phyloP scores from a whole-genome alignment of 106 monocot species.

The Dendrobium officinale region DNA sequence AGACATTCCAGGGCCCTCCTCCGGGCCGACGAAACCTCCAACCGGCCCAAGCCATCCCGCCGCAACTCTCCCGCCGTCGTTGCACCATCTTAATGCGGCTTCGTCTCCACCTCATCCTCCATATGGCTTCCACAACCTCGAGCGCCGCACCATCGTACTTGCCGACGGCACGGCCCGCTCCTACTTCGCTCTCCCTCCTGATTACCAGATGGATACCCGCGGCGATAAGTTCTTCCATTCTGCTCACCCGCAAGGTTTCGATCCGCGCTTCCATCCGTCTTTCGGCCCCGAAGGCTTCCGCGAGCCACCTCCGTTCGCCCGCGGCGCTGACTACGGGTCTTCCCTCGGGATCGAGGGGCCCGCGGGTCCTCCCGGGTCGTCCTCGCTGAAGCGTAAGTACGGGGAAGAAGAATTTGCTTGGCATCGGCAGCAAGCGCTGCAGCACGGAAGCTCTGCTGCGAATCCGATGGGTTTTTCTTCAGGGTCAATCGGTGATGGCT shows the following conservation, averaged over 20 bases:
- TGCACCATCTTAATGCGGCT: neutral
- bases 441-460: constrained; percentile 29
- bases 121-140: constrained; percentile 62
- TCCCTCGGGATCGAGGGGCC: constrained; percentile 13
- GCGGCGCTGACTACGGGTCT: constrained; percentile 25
- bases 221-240: constrained; percentile 2
- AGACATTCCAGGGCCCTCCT: constrained; percentile 1
- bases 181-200: constrained; percentile 48
- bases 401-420: constrained; percentile 53
- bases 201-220: constrained; percentile 15
- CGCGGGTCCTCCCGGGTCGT: constrained; percentile 8
- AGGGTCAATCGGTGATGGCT: constrained; percentile 1
- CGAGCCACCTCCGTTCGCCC: constrained; percentile 10
- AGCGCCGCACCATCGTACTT: constrained; percentile 50
- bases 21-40: constrained; percentile 2
- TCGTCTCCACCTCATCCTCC: constrained; percentile 17
- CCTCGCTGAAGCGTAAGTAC: constrained; percentile 49
- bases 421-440: constrained; percentile 36
- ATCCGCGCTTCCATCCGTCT: constrained; percentile 9
- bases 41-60: neutral
- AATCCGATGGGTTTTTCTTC: constrained; percentile 12
- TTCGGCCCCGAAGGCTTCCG: constrained; percentile 31
- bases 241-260: constrained; percentile 7
- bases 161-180: constrained; percentile 46
- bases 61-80: constrained; percentile 3